Conservation (phyloP, 257 asterid species). For the Solanum etuberosum region DNA sequence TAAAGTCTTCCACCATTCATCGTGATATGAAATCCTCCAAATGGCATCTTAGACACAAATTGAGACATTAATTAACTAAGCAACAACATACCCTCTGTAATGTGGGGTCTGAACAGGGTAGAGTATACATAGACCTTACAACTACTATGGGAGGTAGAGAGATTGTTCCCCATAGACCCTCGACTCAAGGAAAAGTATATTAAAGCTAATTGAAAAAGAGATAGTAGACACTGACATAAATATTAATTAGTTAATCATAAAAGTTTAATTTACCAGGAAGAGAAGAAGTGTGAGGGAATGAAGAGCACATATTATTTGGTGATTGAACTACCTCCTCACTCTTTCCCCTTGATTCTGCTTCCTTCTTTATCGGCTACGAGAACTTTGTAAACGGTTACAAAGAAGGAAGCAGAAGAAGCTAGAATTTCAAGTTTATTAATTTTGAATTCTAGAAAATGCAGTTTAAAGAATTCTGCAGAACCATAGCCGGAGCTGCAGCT, state of each 20-base stretch:
- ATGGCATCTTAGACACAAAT: background rate
- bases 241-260: too few species aligned
- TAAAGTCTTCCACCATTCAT: too few species aligned
- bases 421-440: too few species aligned
- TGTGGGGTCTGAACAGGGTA: background rate
- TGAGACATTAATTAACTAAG: background rate
- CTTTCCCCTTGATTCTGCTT: too few species aligned
- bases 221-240: too few species aligned
- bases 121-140: background rate
- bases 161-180: background rate
- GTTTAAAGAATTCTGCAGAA: background rate
- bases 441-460: too few species aligned
- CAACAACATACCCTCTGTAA: too few species aligned
- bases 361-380: background rate
- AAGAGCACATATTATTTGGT: background rate
- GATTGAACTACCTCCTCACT: too few species aligned
- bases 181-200: background rate
- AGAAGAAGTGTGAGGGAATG: background rate
- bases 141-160: background rate
- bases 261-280: background rate
- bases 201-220: too few species aligned
- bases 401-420: too few species aligned
- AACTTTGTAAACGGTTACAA: too few species aligned
- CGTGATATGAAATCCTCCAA: background rate
- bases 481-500: background rate